Percentiles rank a stretch among this genome's conserved stretches.
phyloP scores from a whole-genome alignment of 495 filamentous ascomycete genomes.

The Trichoderma orchidacearum region DNA sequence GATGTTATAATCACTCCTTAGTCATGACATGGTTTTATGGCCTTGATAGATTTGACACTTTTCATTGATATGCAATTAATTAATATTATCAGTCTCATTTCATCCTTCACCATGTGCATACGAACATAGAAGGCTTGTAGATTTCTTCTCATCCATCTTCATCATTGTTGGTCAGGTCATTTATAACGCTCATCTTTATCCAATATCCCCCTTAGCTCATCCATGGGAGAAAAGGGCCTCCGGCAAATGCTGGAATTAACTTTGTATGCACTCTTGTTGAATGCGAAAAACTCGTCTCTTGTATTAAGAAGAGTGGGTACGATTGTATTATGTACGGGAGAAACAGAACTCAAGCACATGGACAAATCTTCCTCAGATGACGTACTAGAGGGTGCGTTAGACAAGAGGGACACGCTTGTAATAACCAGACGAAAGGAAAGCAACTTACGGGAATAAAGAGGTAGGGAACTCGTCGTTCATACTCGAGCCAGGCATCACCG shows the following conservation, averaged over 20 bases:
- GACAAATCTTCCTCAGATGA: conserved; percentile 11
- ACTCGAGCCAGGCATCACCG: conserved; percentile 83
- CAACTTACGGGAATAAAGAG: conserved; percentile 87
- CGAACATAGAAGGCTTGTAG: not conserved
- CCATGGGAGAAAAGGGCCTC: too few species aligned
- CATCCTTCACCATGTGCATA: not conserved
- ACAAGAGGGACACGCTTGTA: not conserved
- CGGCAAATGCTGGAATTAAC: not conserved
- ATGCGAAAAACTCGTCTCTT: not conserved
- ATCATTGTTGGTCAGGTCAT: too few species aligned
- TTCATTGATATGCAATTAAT: not conserved
- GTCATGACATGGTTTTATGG: too few species aligned
- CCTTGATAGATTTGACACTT: too few species aligned
- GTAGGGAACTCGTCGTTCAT: conserved; percentile 78
- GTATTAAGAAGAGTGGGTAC: not conserved
- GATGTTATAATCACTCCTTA: too few species aligned
- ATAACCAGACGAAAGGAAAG: too few species aligned
- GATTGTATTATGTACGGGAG: not conserved
- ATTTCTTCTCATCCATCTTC: not conserved
- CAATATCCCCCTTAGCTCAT: too few species aligned
- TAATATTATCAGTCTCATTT: too few species aligned
- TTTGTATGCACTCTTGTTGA: too few species aligned
- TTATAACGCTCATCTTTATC: too few species aligned
- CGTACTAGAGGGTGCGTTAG: conserved; percentile 9
- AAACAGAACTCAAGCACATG: not conserved